Evolutionary conservation across 192 early-diverging fungal genomes (phyloP).

Genomic region (Gonapodya sp.): DNA sequence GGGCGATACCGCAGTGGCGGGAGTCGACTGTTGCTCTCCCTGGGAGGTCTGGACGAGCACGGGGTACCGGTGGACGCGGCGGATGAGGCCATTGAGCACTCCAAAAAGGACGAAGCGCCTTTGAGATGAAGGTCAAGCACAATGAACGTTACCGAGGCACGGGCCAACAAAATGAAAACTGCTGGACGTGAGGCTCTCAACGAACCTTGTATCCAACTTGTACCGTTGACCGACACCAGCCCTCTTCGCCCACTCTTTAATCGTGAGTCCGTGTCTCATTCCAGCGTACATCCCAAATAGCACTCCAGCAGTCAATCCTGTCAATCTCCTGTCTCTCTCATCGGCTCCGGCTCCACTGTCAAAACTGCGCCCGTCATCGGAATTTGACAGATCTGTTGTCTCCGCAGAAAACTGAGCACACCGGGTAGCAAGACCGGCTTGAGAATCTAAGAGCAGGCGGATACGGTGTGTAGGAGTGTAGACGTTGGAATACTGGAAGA

Average conservation of each 20-base stretch:
- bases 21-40: background rate
- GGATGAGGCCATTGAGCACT: conserved; percentile 69
- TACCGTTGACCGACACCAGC: conserved; percentile 45
- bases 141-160: conserved; percentile 16
- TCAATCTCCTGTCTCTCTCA: background rate
- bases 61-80: conserved; percentile 88
- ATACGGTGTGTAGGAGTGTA: conserved; percentile 64
- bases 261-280: conserved; percentile 62
- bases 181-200: no score
- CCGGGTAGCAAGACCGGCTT: background rate
- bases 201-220: conserved; percentile 70
- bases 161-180: background rate
- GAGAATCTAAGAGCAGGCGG: conserved; percentile 38
- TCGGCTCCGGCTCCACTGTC: background rate
- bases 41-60: conserved; percentile 25
- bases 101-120: conserved; percentile 90
- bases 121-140: background rate
- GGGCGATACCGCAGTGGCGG: background rate
- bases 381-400: background rate
- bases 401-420: background rate
- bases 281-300: conserved; percentile 65
- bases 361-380: background rate
- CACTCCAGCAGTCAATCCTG: conserved; percentile 34
- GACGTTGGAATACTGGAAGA: conserved; percentile 92
- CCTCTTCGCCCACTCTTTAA: conserved; percentile 81